These are phyloP conservation scores for Plasmodium ovale DNA, from an alignment of 169 alveolate genomes.

Conservation along the genomic window DNA sequence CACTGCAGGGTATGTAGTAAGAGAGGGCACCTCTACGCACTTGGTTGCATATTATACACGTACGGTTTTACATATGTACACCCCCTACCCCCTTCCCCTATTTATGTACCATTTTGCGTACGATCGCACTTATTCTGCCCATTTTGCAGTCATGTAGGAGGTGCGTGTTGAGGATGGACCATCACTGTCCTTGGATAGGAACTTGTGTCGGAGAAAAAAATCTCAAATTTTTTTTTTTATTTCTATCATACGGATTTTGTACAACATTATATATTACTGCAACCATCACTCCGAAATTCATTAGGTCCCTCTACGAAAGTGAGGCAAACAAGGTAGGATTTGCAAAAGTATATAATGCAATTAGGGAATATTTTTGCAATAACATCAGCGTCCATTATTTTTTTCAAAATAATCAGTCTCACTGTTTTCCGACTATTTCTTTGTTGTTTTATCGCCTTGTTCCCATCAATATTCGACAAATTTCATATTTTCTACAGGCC, in stretches of 20 bases:
- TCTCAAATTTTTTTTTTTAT: constrained; percentile 44
- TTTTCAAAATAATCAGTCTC: no score
- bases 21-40: background rate
- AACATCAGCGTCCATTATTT: no score
- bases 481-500: background rate
- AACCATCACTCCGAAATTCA: constrained; percentile 37
- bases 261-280: constrained; percentile 24
- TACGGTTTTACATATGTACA: background rate
- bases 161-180: constrained; percentile 69
- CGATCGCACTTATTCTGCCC: background rate
- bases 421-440: no score
- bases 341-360: background rate
- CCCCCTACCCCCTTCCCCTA: background rate
- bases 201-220: constrained; percentile 72
- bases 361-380: no score
- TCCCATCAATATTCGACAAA: background rate
- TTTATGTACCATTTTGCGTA: background rate
- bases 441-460: background rate
- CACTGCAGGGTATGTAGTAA: constrained; percentile 46
- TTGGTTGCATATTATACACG: background rate
- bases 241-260: constrained; percentile 32
- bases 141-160: constrained; percentile 17
- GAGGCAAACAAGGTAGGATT: constrained; percentile 18
- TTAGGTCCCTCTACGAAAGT: constrained; percentile 22
- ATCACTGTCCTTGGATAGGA: constrained; percentile 75